Evolutionary conservation across 1,284 basidiomycete species (phyloP), one percentile per base, ranked within the genome.

Genomic region (Trichosporon ovoides): DNA sequence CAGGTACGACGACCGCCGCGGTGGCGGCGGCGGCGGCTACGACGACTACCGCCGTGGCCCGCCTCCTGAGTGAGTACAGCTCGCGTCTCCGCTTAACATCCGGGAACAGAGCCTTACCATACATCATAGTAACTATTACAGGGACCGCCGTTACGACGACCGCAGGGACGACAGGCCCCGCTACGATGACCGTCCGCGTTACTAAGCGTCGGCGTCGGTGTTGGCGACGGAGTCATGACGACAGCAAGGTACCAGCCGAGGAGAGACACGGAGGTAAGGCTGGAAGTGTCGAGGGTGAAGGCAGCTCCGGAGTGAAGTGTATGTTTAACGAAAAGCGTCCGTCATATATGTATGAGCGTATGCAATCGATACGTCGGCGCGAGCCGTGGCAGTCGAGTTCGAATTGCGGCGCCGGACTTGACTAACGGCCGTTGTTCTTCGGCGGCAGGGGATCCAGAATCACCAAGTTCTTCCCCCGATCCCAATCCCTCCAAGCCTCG

Each of bases 21-120:
- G n/a, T n/a, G n/a, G n/a, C n/a, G 71, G 66, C 34, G 75, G 74
- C 49, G 70, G 62, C 65, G 52, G 52, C n/a, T 63, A 70, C 38
- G 77, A 81, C 62, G 85, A 87, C 35, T 80, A 83, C 56, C 81
- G 83, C 58, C 77, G 68, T 43, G 66, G 79, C 38, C 62, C 62
- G 53, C 66, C 68, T 61, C 71, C 71, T 31, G 62, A 64, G 64
- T 61, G 51, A 58, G 55, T 57, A 20, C 43, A 12, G n/a, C 34
- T 38, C n/a, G 34, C 31, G 46, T 53, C 33, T 38, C 40, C 46
- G 56, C 31, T 16, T 35, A 20, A 38, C 18, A 53, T 24, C 37
- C 22, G n/a, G 28, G 37, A 19, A 35, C 31, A 51, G 20, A 34
- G 40, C 49, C 14, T 58, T 36, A 52, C 54, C 46, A 31, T 40